phyloP scores from a whole-genome alignment of 2,329 filamentous ascomycete species.

The Neonectria faginata region DNA sequence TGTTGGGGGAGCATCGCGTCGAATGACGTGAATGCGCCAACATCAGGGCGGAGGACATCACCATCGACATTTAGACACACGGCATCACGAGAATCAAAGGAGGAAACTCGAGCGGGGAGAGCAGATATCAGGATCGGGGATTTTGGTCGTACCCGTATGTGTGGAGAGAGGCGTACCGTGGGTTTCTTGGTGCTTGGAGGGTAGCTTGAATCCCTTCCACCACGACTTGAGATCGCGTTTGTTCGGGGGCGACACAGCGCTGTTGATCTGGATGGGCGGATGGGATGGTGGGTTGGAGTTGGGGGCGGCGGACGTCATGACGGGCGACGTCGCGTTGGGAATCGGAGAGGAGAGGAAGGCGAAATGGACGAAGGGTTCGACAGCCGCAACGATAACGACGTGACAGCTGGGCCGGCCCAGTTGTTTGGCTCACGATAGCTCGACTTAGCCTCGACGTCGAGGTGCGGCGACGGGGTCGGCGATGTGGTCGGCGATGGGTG shows the following conservation, averaged over 20 bases:
- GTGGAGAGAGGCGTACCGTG: conserved; percentile 58
- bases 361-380: conserved; percentile 19
- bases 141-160: conserved; percentile 12
- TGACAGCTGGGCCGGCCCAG: conserved; percentile 47
- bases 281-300: conserved; percentile 50
- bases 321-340: conserved; percentile 33
- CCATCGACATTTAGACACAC: not conserved
- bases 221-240: conserved; percentile 92
- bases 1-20: conserved; percentile 3
- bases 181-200: conserved; percentile 66
- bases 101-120: conserved; percentile 6
- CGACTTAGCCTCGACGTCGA: conserved; percentile 39
- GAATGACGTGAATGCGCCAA: conserved; percentile 14
- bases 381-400: conserved; percentile 33
- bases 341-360: conserved; percentile 17
- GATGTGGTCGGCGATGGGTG: conserved; percentile 17
- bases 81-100: conserved; percentile 17
- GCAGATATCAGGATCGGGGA: conserved; percentile 7
- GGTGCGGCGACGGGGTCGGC: conserved; percentile 25
- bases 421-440: conserved; percentile 44
- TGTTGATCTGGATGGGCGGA: conserved; percentile 48
- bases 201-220: conserved; percentile 95
- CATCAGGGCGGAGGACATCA: not conserved
- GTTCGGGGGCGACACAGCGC: conserved; percentile 77
- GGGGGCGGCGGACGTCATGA: conserved; percentile 53